These are phyloP conservation scores for Celoporthe dispersa DNA, from an alignment of 2,329 filamentous ascomycete genomes.

Conservation along the genomic window DNA sequence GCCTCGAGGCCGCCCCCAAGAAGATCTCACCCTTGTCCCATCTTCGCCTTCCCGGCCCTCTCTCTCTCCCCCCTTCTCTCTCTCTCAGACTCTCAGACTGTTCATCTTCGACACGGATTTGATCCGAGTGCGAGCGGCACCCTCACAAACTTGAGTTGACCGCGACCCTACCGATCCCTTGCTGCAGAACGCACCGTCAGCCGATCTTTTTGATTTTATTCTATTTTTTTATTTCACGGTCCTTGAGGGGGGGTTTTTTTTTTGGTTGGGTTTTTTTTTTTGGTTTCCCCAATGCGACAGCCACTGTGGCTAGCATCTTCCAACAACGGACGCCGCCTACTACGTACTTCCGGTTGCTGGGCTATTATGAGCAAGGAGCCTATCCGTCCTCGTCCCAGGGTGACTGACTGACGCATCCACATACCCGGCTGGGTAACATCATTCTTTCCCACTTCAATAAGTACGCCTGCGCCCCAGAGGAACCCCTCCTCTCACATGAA, in stretches of 20 bases:
- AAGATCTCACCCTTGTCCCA: conserved; percentile 10
- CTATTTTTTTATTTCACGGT: background rate
- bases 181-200: conserved; percentile 13
- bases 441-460: conserved; percentile 20
- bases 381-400: conserved; percentile 12
- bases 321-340: background rate
- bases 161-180: background rate
- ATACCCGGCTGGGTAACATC: conserved; percentile 22
- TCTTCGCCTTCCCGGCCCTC: conserved; percentile 17
- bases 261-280: background rate
- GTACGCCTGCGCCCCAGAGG: conserved; percentile 26
- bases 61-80: background rate
- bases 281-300: background rate
- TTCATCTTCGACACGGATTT: conserved; percentile 16
- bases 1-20: conserved; percentile 29
- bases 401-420: conserved; percentile 23
- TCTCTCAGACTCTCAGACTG: conserved; percentile 19
- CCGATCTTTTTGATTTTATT: conserved; percentile 1
- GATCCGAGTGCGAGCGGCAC: conserved; percentile 16
- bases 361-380: conserved; percentile 10
- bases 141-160: background rate
- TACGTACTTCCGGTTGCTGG: background rate
- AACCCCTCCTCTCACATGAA: conserved; percentile 32
- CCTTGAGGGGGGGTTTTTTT: no score
- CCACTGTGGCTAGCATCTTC: conserved; percentile 16